Conservation (phyloP, 257 asterid genomes). For the Solanum pinnatisectum region DNA sequence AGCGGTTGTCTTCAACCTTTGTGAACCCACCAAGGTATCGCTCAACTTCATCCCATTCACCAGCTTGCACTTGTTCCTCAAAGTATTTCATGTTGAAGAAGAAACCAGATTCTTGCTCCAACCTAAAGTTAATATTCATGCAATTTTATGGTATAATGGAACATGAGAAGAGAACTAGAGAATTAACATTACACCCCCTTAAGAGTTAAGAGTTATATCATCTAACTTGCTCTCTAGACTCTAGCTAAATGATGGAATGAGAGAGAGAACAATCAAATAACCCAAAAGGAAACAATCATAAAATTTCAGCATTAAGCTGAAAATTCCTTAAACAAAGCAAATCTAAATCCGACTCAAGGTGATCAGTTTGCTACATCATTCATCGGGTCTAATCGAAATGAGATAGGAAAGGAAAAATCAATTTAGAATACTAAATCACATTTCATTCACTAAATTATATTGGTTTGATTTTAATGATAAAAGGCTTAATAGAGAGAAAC, state of each 20-base stretch:
- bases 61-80: constrained; percentile 94
- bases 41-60: constrained; percentile 98
- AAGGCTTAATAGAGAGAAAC: constrained; percentile 8
- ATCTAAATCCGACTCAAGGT: background rate
- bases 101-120: constrained; percentile 95
- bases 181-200: background rate
- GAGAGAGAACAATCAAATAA: background rate
- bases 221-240: background rate
- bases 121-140: constrained; percentile 28
- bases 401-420: background rate
- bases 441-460: background rate
- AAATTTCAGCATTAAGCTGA: background rate
- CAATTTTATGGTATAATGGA: background rate
- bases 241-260: background rate
- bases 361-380: background rate
- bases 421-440: background rate
- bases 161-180: background rate
- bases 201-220: background rate
- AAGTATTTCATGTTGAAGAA: constrained; percentile 93
- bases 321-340: background rate
- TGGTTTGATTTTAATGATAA: background rate
- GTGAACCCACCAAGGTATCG: constrained; percentile 81
- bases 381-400: background rate
- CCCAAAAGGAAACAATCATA: background rate
- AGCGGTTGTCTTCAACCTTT: constrained; percentile 91